Conservation (phyloP, 1,139 yeast species). For the Sporopachydermia cereana region DNA sequence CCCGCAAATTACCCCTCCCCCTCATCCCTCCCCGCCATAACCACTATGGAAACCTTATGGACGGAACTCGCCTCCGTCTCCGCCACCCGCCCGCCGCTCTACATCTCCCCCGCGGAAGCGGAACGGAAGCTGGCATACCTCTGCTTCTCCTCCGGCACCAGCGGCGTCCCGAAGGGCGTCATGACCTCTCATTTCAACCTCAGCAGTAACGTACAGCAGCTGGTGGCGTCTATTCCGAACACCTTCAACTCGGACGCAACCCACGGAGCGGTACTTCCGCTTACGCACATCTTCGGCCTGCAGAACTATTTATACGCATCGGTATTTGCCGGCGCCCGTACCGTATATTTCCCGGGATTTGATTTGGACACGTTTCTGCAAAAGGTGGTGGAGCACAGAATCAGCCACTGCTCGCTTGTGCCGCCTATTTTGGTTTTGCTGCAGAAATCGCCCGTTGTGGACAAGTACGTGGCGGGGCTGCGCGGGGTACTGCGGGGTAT, state of each 20-base stretch:
- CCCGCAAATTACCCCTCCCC: constrained; percentile 85
- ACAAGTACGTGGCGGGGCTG: constrained; percentile 19
- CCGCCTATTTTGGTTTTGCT: constrained; percentile 28
- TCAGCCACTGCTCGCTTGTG: constrained; percentile 21
- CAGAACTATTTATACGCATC: constrained; percentile 17
- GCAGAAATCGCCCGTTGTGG: constrained; percentile 26
- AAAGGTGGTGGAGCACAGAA: constrained; percentile 18
- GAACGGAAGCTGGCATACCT: constrained; percentile 16
- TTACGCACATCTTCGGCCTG: constrained; percentile 28
- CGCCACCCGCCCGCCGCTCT: constrained; percentile 9
- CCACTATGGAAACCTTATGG: constrained; percentile 8
- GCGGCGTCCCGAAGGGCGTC: constrained; percentile 57
- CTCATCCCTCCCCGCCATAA: constrained; percentile 55
- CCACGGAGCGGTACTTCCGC: constrained; percentile 29
- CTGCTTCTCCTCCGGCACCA: constrained; percentile 54
- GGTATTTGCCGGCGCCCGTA: constrained; percentile 15
- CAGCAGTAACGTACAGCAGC: constrained; percentile 19
- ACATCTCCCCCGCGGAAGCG: constrained; percentile 9
- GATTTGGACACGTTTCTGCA: constrained; percentile 22
- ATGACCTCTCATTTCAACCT: constrained; percentile 40
- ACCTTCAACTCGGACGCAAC: constrained; percentile 10
- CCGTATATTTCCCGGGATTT: constrained; percentile 23
- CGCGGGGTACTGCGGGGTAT: constrained; percentile 16
- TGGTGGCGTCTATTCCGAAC: not conserved
- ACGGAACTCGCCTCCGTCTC: constrained; percentile 8